Evolutionary conservation across 768 basidiomycete species (phyloP).

Genomic region (Galerina marginata): DNA sequence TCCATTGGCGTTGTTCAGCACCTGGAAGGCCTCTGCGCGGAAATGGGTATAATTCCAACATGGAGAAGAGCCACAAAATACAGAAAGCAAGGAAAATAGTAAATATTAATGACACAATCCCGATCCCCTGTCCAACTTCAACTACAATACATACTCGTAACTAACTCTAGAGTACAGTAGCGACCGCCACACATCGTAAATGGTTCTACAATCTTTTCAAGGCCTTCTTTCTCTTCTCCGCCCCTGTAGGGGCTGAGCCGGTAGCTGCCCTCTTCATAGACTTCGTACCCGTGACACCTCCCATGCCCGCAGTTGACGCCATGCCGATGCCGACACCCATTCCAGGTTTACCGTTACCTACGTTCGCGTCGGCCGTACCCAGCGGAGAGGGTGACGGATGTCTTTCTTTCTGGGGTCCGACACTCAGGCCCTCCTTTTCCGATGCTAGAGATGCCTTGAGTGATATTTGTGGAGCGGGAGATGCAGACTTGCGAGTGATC

Average conservation of each 20-base stretch:
- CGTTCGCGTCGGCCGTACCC: constrained; percentile 73
- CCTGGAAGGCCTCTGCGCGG: too few species aligned
- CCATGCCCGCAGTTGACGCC: constrained; percentile 33
- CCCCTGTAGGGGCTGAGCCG: constrained; percentile 52
- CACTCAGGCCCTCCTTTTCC: constrained; percentile 42
- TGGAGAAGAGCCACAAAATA: too few species aligned
- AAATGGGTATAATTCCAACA: too few species aligned
- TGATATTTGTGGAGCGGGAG: constrained; percentile 48
- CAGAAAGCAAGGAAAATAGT: too few species aligned
- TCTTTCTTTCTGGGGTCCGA: constrained; percentile 43
- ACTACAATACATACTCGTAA: neutral
- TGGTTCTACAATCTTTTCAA: constrained; percentile 67
- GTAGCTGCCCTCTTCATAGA: constrained; percentile 74
- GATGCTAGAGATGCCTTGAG: constrained; percentile 44
- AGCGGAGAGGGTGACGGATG: constrained; percentile 72
- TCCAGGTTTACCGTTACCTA: constrained; percentile 43
- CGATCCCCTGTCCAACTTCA: neutral
- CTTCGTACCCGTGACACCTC: constrained; percentile 52
- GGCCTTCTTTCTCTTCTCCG: constrained; percentile 90
- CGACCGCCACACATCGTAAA: neutral
- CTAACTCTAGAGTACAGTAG: neutral
- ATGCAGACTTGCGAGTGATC: constrained; percentile 48
- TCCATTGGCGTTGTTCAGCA: too few species aligned
- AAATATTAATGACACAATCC: neutral
- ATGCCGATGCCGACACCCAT: constrained; percentile 40